These are phyloP conservation scores for Colletotrichum graminicola DNA, from an alignment of 2,329 filamentous ascomycete genomes.

Conservation along the genomic window DNA sequence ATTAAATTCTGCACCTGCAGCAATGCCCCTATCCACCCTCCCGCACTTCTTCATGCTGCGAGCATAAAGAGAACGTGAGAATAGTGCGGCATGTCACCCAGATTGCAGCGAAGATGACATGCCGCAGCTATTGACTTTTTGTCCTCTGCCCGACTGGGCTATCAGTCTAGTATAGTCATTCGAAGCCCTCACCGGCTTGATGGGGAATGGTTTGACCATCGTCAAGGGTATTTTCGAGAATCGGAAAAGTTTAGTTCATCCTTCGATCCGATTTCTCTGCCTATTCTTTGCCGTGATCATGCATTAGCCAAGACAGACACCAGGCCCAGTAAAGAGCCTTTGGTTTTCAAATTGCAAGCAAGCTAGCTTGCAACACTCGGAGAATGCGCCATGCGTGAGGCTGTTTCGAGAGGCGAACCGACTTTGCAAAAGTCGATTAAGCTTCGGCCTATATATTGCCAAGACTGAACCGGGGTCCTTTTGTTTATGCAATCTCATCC, in stretches of 20 bases:
- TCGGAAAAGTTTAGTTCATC: conserved; percentile 1
- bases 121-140: background rate
- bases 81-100: conserved; percentile 5
- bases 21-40: background rate
- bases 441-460: conserved; percentile 16
- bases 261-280: background rate
- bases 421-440: conserved; percentile 17
- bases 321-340: conserved; percentile 19
- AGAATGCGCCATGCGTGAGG: background rate
- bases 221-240: background rate
- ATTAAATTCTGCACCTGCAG: background rate
- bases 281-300: background rate
- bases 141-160: background rate
- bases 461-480: background rate
- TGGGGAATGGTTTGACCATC: background rate
- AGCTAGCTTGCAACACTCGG: conserved; percentile 1
- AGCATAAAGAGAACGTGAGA: conserved; percentile 10
- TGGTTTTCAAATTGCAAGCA: background rate
- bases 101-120: background rate
- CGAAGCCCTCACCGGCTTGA: background rate
- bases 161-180: background rate
- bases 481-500: background rate
- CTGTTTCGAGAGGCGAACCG: conserved; percentile 4
- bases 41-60: conserved; percentile 5
- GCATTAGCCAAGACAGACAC: background rate